phyloP scores from a whole-genome alignment of 2,329 filamentous ascomycete genomes.

The Colletotrichum acutatum region DNA sequence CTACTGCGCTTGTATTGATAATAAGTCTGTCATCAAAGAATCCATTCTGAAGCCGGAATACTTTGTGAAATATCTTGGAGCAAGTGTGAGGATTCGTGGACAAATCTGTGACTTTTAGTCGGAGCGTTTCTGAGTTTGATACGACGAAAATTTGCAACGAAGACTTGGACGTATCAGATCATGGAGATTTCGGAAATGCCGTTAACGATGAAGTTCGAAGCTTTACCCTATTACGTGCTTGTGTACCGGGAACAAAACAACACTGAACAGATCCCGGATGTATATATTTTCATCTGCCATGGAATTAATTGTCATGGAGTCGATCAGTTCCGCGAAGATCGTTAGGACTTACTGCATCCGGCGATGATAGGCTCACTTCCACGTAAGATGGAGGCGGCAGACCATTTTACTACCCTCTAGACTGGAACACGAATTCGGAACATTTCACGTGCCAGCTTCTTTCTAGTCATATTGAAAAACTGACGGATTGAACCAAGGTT shows the following conservation, averaged over 20 bases:
- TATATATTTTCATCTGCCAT: background rate
- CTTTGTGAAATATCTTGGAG: no score
- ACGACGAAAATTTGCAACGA: no score
- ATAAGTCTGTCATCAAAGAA: no score
- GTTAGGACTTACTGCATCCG: background rate
- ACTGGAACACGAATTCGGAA: background rate
- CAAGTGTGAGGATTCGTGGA: no score
- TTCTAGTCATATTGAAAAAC: background rate
- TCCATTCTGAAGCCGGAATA: no score
- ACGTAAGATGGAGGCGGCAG: background rate
- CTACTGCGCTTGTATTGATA: no score
- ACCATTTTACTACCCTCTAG: background rate
- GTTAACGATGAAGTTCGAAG: no score
- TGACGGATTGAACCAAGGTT: background rate
- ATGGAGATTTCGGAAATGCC: no score
- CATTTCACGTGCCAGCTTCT: background rate
- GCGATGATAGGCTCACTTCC: background rate
- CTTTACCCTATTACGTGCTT: no score
- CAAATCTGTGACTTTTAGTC: no score
- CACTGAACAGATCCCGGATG: background rate
- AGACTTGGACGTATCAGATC: no score
- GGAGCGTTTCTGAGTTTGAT: no score
- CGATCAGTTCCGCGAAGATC: background rate
- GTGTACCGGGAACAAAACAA: background rate
- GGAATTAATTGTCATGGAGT: background rate